A percentile compares a stretch with the other conserved stretches of the same genome.
phyloP scores from a whole-genome alignment of 441 rosid species.

The Gossypium trilobum region DNA sequence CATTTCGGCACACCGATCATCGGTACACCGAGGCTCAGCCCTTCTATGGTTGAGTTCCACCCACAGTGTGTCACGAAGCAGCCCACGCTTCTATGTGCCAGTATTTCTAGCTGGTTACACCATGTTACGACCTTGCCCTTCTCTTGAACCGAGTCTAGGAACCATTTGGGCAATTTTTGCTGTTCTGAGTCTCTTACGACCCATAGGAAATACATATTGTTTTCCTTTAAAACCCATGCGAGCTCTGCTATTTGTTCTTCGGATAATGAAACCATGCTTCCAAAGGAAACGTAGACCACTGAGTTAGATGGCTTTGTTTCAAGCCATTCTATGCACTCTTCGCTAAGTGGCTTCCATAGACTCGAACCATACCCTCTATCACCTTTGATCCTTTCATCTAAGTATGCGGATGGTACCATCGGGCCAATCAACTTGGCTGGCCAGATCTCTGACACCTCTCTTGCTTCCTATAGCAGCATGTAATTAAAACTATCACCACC shows the following conservation, averaged over 20 bases:
- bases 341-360: conserved; percentile 44
- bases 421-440: conserved; percentile 67
- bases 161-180: conserved; percentile 27
- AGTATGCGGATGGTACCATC: conserved; percentile 55
- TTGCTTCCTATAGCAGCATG: conserved; percentile 30
- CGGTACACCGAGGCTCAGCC: conserved; percentile 44
- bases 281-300: conserved; percentile 42
- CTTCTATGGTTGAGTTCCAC: conserved; percentile 54
- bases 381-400: conserved; percentile 36
- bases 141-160: conserved; percentile 20
- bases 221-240: conserved; percentile 34
- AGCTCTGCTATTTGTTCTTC: conserved; percentile 33
- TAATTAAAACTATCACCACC: not conserved
- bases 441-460: conserved; percentile 38
- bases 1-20: conserved; percentile 47
- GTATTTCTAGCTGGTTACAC: conserved; percentile 49
- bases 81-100: conserved; percentile 32
- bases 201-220: conserved; percentile 37
- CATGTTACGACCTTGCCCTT: conserved; percentile 34
- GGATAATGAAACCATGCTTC: conserved; percentile 42
- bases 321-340: conserved; percentile 58
- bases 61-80: conserved; percentile 53
- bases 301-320: conserved; percentile 34
- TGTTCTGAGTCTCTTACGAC: conserved; percentile 33
- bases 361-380: conserved; percentile 60